These are phyloP conservation scores for Ustilago sp. DNA, from an alignment of 1,284 basidiomycete genomes.

Conservation along the genomic window DNA sequence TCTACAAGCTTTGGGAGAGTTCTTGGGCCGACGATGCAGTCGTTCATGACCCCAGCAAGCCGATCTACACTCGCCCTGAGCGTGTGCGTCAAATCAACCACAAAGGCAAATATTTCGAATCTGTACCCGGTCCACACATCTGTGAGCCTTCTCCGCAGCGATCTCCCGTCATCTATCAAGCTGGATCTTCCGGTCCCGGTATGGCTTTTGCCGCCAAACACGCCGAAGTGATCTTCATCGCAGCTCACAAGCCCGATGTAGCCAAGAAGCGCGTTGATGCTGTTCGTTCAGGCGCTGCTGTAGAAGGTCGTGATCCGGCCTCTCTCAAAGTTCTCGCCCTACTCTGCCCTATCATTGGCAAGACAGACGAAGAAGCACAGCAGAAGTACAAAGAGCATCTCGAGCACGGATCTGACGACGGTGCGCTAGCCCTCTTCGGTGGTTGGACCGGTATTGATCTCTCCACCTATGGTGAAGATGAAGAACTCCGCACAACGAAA, in stretches of 20 bases:
- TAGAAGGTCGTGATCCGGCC: slow-evolving; percentile 61
- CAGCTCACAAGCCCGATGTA: slow-evolving; percentile 59
- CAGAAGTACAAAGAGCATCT: slow-evolving; percentile 63
- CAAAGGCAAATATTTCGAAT: slow-evolving; percentile 64
- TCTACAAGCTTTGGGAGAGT: slow-evolving; percentile 71
- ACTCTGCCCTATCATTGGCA: slow-evolving; percentile 61
- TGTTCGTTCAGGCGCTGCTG: slow-evolving; percentile 47
- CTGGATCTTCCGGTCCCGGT: slow-evolving; percentile 66
- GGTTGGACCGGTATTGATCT: slow-evolving; percentile 68
- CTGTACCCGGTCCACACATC: slow-evolving; percentile 68
- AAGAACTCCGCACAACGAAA: slow-evolving; percentile 58
- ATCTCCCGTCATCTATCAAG: slow-evolving; percentile 69
- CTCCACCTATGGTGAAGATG: slow-evolving; percentile 54
- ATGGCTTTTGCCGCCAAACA: slow-evolving; percentile 68
- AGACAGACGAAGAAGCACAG: slow-evolving; percentile 67
- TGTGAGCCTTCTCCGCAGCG: slow-evolving; percentile 68
- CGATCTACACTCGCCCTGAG: slow-evolving; percentile 62
- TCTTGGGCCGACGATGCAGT: slow-evolving; percentile 70
- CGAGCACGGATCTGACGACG: slow-evolving; percentile 60
- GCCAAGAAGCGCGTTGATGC: slow-evolving; percentile 63
- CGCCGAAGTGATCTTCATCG: slow-evolving; percentile 70
- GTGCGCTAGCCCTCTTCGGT: slow-evolving; percentile 68
- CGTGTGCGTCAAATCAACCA: slow-evolving; percentile 68
- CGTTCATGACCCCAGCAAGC: slow-evolving; percentile 36
- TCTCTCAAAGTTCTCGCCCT: slow-evolving; percentile 66